phyloP scores from a whole-genome alignment of 306 rosid species.

The Hippophae gyantsensis region DNA sequence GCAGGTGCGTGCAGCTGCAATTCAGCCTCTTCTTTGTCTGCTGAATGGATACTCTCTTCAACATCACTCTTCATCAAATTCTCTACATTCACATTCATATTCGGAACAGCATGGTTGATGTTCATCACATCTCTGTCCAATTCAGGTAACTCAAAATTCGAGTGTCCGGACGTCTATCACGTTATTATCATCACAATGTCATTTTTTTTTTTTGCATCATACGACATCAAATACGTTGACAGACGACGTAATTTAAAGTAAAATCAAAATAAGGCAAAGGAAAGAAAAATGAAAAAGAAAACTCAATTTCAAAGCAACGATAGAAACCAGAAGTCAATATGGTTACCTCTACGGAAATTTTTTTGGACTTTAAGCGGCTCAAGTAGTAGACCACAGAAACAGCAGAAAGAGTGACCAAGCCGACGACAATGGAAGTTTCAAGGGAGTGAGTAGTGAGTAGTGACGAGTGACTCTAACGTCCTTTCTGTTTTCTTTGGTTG shows the following conservation, averaged over 20 bases:
- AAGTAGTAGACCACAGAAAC: constrained; percentile 41
- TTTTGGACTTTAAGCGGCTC: constrained; percentile 35
- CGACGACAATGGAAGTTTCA: constrained; percentile 30
- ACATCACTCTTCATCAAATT: constrained; percentile 31
- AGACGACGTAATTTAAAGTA: too few relatives aligned
- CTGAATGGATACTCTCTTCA: constrained; percentile 27
- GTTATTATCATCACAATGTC: constrained; percentile 9
- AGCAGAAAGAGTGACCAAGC: constrained; percentile 60
- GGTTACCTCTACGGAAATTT: constrained; percentile 36
- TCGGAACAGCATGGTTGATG: constrained; percentile 22
- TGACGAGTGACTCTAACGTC: constrained; percentile 9
- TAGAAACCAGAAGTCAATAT: not conserved
- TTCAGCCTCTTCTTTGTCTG: constrained; percentile 34
- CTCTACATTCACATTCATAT: constrained; percentile 31
- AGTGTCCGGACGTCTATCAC: constrained; percentile 31
- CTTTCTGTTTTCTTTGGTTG: not conserved
- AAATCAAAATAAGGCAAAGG: not conserved
- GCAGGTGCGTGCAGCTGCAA: constrained; percentile 41
- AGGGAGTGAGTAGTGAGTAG: constrained; percentile 19
- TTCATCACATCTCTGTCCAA: constrained; percentile 43
- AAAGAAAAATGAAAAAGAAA: not conserved
- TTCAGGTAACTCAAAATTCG: constrained; percentile 45
- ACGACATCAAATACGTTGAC: too few relatives aligned
- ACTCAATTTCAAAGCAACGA: not conserved
- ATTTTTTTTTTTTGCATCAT: too few relatives aligned